Percentiles rank a stretch among this genome's conserved stretches.
These are phyloP conservation scores for Candida schatavii DNA, from an alignment of 805 yeast species.

Conservation along the genomic window DNA sequence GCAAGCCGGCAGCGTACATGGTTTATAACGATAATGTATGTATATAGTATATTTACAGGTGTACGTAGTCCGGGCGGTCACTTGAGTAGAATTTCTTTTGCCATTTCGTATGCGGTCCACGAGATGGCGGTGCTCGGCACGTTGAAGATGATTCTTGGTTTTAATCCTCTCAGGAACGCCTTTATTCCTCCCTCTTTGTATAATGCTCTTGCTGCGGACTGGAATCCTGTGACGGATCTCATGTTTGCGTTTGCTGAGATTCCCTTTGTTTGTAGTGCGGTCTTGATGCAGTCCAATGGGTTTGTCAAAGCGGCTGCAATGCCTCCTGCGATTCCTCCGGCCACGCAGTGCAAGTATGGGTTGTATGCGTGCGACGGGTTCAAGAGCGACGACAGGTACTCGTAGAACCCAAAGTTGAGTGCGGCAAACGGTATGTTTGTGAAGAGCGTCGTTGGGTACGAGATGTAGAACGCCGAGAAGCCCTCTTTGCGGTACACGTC, in stretches of 20 bases:
- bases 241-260: slow-evolving; percentile 46
- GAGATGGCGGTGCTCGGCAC: slow-evolving; percentile 96
- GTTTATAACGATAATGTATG: too few species aligned
- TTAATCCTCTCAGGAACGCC: slow-evolving; percentile 81
- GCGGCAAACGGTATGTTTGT: slow-evolving; percentile 96
- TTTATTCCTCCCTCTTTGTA: slow-evolving; percentile 54
- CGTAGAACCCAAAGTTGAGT: slow-evolving; percentile 89
- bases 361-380: slow-evolving; percentile 80
- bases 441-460: slow-evolving; percentile 90
- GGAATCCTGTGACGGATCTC: slow-evolving; percentile 60
- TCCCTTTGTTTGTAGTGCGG: slow-evolving; percentile 83
- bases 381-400: slow-evolving; percentile 69
- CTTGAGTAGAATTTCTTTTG: slow-evolving; percentile 63
- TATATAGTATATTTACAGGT: too few species aligned
- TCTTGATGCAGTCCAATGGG: slow-evolving; percentile 91
- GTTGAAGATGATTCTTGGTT: slow-evolving; percentile 87
- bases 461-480: slow-evolving; percentile 76
- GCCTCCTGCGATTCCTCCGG: slow-evolving; percentile 95
- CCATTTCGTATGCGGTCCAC: slow-evolving; percentile 98
- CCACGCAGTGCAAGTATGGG: slow-evolving; percentile 86
- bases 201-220: slow-evolving; percentile 67
- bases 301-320: slow-evolving; percentile 92
- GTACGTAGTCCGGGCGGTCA: too few species aligned
- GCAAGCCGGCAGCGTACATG: too few species aligned
- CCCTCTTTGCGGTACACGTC: slow-evolving; percentile 63